phyloP scores from a whole-genome alignment of 805 yeast species.

The Pichia nanzhaoensis region DNA sequence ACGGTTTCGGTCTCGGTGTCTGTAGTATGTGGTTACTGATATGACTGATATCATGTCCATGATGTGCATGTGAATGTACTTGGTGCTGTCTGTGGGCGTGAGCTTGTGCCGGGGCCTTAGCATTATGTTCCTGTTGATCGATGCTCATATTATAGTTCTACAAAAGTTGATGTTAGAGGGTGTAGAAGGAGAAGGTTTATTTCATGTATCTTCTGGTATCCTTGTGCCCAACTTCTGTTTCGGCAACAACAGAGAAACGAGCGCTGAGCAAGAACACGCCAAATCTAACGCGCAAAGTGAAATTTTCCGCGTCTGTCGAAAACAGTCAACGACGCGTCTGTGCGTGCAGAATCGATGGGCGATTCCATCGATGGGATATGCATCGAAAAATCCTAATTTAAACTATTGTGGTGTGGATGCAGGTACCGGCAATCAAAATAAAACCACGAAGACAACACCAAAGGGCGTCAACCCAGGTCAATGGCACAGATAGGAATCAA shows the following conservation, averaged over 20 bases:
- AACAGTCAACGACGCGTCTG: no score
- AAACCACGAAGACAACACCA: no score
- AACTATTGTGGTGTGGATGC: no score
- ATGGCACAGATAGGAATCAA: conserved; percentile 36
- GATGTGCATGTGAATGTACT: background rate
- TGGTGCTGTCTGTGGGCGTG: conserved; percentile 2
- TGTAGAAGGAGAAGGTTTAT: conserved; percentile 6
- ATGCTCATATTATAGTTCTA: background rate
- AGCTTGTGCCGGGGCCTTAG: conserved; percentile 1
- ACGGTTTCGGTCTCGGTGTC: conserved; percentile 43
- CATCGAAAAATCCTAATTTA: no score
- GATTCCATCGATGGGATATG: no score
- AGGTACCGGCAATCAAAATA: no score
- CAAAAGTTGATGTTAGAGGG: conserved; percentile 4
- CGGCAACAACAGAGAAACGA: no score
- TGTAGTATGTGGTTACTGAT: background rate
- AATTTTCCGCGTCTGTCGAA: no score
- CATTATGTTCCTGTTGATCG: background rate
- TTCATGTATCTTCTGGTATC: background rate
- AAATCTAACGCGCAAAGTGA: no score
- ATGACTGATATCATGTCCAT: background rate
- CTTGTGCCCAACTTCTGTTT: no score
- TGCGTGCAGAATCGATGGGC: no score
- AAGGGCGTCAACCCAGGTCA: conserved; percentile 8
- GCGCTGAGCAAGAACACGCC: no score